Conservation (phyloP, 2,329 filamentous ascomycete species). For the Epichloe baconii region DNA sequence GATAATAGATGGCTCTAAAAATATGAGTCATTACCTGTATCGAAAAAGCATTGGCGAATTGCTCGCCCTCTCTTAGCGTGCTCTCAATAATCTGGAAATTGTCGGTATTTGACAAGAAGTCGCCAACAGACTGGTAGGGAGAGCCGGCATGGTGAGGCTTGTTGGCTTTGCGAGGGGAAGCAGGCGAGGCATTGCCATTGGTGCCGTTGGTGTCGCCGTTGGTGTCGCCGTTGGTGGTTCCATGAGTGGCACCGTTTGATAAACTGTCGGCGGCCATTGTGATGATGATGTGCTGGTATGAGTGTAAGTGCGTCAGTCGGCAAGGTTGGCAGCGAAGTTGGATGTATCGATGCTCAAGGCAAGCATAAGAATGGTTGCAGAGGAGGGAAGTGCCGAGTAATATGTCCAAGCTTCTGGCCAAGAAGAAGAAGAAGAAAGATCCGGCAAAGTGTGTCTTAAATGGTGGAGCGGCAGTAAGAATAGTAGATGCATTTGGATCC, state of each 20-base stretch:
- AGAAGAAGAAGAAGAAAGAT: neutral
- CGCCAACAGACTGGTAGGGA: constrained; percentile 8
- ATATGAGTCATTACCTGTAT: constrained; percentile 30
- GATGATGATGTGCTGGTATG: neutral
- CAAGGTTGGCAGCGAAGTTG: neutral
- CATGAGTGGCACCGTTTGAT: neutral
- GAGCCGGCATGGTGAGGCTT: constrained; percentile 2
- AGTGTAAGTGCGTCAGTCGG: neutral
- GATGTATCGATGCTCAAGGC: neutral
- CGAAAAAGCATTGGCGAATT: constrained; percentile 69
- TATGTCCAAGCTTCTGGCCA: neutral
- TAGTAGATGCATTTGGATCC: neutral
- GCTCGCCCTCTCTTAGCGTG: constrained; percentile 54
- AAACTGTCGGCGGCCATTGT: neutral
- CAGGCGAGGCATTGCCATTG: neutral
- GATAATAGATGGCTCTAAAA: neutral
- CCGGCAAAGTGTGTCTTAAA: neutral
- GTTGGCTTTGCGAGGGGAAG: neutral
- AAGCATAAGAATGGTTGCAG: neutral
- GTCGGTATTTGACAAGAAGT: constrained; percentile 8
- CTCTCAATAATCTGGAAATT: constrained; percentile 9
- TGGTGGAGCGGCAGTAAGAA: neutral
- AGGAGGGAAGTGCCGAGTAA: neutral
- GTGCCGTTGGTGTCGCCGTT: neutral
- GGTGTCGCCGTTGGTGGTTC: neutral